These are phyloP conservation scores for Botrytis squamosa DNA, from an alignment of 2,329 filamentous ascomycete genomes.

Conservation along the genomic window DNA sequence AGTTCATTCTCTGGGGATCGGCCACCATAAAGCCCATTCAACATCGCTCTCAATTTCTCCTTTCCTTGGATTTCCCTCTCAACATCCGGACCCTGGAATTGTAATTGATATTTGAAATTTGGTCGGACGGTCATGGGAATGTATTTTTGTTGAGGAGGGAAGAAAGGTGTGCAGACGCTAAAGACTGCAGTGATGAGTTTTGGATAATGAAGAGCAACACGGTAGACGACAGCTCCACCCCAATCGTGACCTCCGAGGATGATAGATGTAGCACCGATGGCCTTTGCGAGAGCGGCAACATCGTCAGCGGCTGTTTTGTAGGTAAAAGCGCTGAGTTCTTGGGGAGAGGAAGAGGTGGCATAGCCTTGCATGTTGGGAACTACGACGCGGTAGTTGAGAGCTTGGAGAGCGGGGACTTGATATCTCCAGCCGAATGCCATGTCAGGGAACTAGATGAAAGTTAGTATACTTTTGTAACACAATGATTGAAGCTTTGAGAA, in stretches of 20 bases:
- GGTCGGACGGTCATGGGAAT: constrained; percentile 55
- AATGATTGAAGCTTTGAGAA: background rate
- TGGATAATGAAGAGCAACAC: constrained; percentile 71
- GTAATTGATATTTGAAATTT: constrained; percentile 81
- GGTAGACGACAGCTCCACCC: constrained; percentile 78
- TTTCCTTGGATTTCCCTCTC: constrained; percentile 57
- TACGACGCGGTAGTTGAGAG: constrained; percentile 74
- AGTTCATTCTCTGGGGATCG: constrained; percentile 53
- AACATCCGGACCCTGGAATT: constrained; percentile 68
- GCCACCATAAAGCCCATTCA: constrained; percentile 71
- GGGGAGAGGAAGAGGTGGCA: constrained; percentile 69
- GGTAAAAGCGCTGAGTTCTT: constrained; percentile 61
- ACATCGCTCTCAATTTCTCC: constrained; percentile 65
- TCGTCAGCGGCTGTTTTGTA: constrained; percentile 73
- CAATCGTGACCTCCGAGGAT: constrained; percentile 88
- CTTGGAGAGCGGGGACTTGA: constrained; percentile 75
- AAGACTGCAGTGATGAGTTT: constrained; percentile 73
- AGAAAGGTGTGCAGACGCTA: constrained; percentile 76
- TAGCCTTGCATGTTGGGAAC: constrained; percentile 87
- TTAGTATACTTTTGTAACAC: background rate
- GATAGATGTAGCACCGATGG: constrained; percentile 51
- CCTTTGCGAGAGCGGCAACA: constrained; percentile 67
- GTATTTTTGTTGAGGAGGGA: constrained; percentile 52
- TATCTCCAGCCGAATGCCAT: constrained; percentile 82
- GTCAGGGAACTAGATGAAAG: constrained; percentile 62